Percentiles rank a stretch among this genome's conserved stretches.
Conservation (phyloP, 331 rosid species). For the Quercus phellos region DNA sequence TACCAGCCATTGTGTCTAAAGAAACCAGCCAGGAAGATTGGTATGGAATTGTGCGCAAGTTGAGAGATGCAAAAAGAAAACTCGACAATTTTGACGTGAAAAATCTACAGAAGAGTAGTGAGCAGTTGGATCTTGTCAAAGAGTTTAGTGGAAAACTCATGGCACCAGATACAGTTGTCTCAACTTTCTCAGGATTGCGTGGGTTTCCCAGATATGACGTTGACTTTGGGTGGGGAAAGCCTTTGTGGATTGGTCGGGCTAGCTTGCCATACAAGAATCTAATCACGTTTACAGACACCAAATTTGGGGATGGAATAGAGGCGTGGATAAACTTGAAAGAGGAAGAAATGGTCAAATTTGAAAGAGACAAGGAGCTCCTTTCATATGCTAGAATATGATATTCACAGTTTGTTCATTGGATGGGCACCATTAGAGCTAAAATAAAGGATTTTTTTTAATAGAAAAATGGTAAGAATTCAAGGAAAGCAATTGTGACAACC, state of each 20-base stretch:
- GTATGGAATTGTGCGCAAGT: neutral
- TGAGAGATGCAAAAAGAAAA: slow-evolving; percentile 10
- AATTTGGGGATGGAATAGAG: too few relatives aligned
- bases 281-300: too few relatives aligned
- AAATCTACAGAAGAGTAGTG: neutral
- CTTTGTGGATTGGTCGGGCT: too few relatives aligned
- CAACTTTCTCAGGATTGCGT: slow-evolving; percentile 24
- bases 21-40: neutral
- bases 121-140: neutral
- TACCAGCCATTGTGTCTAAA: neutral
- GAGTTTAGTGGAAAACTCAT: neutral
- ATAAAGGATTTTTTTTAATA: too few relatives aligned
- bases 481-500: too few relatives aligned
- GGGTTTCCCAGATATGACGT: slow-evolving; percentile 7
- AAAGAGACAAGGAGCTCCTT: neutral
- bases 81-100: neutral
- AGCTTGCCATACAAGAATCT: too few relatives aligned
- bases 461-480: too few relatives aligned
- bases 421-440: too few relatives aligned
- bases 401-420: too few relatives aligned
- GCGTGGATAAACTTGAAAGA: too few relatives aligned
- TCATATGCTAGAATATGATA: neutral
- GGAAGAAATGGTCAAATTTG: too few relatives aligned
- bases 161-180: slow-evolving; percentile 6
- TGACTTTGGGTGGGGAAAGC: too few relatives aligned